Evolutionary conservation across 169 alveolate genomes (phyloP).

Genomic region (Babesia divergens): DNA sequence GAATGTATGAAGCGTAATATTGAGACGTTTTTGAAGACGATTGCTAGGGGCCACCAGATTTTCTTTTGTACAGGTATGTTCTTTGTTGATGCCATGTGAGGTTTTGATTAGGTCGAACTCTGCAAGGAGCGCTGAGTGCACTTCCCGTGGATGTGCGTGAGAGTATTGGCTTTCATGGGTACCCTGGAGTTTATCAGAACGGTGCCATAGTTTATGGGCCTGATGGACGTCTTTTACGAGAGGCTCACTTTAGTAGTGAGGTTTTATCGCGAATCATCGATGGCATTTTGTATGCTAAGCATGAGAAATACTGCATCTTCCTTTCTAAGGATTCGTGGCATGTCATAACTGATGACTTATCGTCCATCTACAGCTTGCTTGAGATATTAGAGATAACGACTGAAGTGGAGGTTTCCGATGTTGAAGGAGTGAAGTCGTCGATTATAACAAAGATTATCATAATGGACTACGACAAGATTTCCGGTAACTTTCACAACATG

Average conservation of each 20-base stretch:
- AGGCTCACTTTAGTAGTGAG: background rate
- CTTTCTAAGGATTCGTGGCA: background rate
- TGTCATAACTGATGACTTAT: background rate
- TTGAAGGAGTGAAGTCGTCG: background rate
- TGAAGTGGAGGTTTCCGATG: background rate
- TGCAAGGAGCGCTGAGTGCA: too few species aligned
- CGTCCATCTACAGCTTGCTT: background rate
- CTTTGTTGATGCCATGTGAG: background rate
- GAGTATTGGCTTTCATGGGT: background rate
- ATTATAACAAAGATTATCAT: background rate
- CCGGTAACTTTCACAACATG: background rate
- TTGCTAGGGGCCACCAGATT: background rate
- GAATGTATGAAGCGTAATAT: slow-evolving; percentile 14
- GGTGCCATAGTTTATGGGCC: slow-evolving; percentile 27
- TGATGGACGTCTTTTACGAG: slow-evolving; percentile 2
- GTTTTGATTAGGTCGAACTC: background rate
- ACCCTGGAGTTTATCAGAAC: slow-evolving; percentile 26
- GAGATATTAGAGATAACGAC: background rate
- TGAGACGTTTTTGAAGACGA: slow-evolving; percentile 8
- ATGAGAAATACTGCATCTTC: slow-evolving; percentile 8
- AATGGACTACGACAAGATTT: background rate
- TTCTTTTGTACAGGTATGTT: slow-evolving; percentile 29
- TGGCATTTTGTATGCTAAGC: slow-evolving; percentile 35
- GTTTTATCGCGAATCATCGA: slow-evolving; percentile 35
- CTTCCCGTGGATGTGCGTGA: background rate